Evolutionary conservation across 2,329 filamentous ascomycete genomes (phyloP).

Genomic region (Beauveria australis): DNA sequence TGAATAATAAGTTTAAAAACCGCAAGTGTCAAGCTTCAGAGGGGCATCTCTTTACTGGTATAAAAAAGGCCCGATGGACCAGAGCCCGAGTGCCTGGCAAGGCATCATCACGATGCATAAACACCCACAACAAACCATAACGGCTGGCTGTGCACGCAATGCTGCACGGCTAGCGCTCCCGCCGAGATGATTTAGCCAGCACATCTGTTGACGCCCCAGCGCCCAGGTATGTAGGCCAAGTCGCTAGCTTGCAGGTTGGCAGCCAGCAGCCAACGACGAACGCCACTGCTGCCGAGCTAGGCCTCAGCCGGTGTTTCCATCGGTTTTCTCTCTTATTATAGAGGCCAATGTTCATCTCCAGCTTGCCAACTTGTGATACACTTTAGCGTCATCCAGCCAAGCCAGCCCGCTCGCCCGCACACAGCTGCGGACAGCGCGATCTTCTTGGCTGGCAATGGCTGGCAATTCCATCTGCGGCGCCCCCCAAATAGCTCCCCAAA

Average conservation of each 20-base stretch:
- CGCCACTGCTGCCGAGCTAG: background rate
- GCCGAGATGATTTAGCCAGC: background rate
- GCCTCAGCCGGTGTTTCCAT: background rate
- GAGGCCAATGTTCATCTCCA: background rate
- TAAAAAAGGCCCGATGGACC: too few relatives aligned
- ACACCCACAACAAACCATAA: too few relatives aligned
- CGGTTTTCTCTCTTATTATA: background rate
- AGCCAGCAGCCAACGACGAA: background rate
- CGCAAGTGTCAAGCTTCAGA: background rate
- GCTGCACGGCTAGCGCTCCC: background rate
- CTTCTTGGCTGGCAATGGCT: background rate
- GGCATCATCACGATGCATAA: too few relatives aligned
- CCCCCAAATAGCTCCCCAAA: background rate
- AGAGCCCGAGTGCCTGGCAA: too few relatives aligned
- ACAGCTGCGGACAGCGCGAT: background rate
- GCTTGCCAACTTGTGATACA: background rate
- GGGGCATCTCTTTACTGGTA: background rate
- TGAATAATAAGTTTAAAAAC: background rate
- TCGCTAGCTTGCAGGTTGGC: too few relatives aligned
- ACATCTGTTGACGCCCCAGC: background rate
- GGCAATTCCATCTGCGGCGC: background rate
- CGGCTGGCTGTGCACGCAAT: too few relatives aligned
- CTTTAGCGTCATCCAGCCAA: background rate
- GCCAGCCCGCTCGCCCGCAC: background rate
- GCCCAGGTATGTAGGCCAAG: background rate